Evolutionary conservation across 2,329 filamentous ascomycete genomes (phyloP), one percentile per base, ranked within the genome.

Genomic region (Monosporascus ibericus): DNA sequence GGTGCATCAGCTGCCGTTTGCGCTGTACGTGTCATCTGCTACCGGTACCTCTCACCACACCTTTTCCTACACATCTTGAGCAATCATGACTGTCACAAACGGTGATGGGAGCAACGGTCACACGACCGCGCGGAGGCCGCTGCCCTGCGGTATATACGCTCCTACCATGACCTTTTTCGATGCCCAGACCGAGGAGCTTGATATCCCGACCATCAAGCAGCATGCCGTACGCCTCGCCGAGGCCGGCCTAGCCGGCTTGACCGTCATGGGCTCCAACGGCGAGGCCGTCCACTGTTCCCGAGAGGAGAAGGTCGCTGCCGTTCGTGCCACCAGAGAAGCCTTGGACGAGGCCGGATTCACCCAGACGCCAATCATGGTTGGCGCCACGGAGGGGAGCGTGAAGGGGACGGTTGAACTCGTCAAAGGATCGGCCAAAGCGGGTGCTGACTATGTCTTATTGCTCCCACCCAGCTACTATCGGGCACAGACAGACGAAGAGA

Each of bases 121-220:
- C 59, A 57, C 67, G 54, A 66, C 70, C 57, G 58, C 71, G 18
- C 73, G 73, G 56, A 73, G 79, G 53, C 78, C 85, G 58, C 81
- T 95, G 51, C 86, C 87, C 44, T 86, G 86, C 64, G 89, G 90
- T 68, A 91, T 94, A 68, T 95, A 94, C 71, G 88, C 88, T 55
- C 90, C 90, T 25, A 92, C 88, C 55, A 90, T 94, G 85, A 95
- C 90, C 64, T 95, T 95, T 70, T 95, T 95, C 76, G 77, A 92
- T 71, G 79, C 86, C 6, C 80, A 86, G 58, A 94, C 88, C 46
- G 90, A 95, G 72, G 88, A 94, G 48, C 79, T 95, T 63, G 90
- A 95, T 66, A 83, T 92, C 58, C 78, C 87, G 37, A 81, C 81
- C 54, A 88, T 94, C 73, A 88, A 89, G 72, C 86, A 81, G 66